Base-by-base conservation (phyloP, 495 filamentous ascomycete genomes). In the Trichoderma erinaceum region DNA sequence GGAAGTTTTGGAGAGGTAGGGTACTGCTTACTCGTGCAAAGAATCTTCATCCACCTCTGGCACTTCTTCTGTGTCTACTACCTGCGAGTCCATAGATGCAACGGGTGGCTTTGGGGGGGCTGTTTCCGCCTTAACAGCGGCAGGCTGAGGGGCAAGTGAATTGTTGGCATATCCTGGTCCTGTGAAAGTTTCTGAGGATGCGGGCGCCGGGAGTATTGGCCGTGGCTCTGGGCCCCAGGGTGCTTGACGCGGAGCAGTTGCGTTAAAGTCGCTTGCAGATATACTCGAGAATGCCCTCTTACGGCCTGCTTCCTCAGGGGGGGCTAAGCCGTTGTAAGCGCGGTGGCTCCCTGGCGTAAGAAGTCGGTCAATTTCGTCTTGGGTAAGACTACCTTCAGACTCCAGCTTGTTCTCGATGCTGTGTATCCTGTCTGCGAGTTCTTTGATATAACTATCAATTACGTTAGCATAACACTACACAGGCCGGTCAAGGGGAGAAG, bases 361-460 rank as follows among this genome's bases (percentile, higher is more conserved):
- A 68, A 80, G 72, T 70, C 70, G 68, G 70, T 70, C 41, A 72
- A 65, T 21, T 29, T 66, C 65, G 41, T 66, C 65, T 46, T 44
- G 32, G 50, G 66, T 58, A 44, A 43, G 66, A 11, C 35, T 56
- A 64, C 71, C 71, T 35, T 74, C 73, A 23, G 72, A 74, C 11
- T 78, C 74, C 43, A 79, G 71, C 70, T 87, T 85, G 56, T 84
- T 89, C 70, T 98, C 94, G 27, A 98, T 88, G 1, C 85, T 88
- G 69, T 94, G 87, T 64, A 98, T 84, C 38, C 94, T 84, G 71
- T 97, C 93, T 41, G 93, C 92, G 2, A 98, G 84, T 74, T 98
- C 94, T 75, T 97, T 97, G 75, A 98, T 98, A 73, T 98, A 98
- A 0, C 91, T 94, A 67, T 56, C 13, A 58, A 63, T 4, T 0